Percentiles rank a stretch among this genome's conserved stretches.
Conservation (phyloP, 345 rosid species). For the Erucastrum elatum region DNA sequence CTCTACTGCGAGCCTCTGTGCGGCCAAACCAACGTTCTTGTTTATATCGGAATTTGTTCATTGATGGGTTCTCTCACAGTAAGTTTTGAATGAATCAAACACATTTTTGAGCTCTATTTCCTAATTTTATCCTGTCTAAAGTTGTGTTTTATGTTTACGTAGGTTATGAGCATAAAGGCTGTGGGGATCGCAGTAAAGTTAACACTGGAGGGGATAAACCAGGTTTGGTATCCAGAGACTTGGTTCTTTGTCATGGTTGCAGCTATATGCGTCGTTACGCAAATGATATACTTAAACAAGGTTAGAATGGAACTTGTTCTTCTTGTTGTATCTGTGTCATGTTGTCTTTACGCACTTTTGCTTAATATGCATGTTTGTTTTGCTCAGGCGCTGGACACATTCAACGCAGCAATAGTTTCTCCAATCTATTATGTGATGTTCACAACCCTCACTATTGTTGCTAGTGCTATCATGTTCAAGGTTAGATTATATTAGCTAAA, state of each 20-base stretch:
- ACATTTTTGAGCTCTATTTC: background rate
- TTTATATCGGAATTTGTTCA: constrained; percentile 88
- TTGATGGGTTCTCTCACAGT: constrained; percentile 84
- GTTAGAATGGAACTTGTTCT: constrained; percentile 34
- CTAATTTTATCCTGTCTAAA: no score
- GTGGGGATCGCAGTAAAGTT: constrained; percentile 91
- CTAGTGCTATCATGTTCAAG: constrained; percentile 90
- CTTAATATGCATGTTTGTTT: background rate
- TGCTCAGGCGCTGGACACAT: constrained; percentile 78
- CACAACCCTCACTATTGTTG: constrained; percentile 80
- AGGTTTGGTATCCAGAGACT: constrained; percentile 78
- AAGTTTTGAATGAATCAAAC: constrained; percentile 20
- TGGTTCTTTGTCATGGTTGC: constrained; percentile 93
- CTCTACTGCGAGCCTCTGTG: constrained; percentile 81
- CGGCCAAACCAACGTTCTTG: constrained; percentile 80
- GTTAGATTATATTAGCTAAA: constrained; percentile 14
- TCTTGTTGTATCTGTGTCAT: background rate
- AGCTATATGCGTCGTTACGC: constrained; percentile 73
- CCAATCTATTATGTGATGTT: constrained; percentile 94
- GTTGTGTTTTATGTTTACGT: constrained; percentile 5
- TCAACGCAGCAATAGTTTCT: constrained; percentile 83
- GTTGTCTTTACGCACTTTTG: background rate
- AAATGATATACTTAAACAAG: constrained; percentile 91
- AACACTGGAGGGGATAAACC: constrained; percentile 80
- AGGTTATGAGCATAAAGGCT: constrained; percentile 96